Percentiles rank a stretch among this genome's conserved stretches.
phyloP scores from a whole-genome alignment of 768 basidiomycete genomes.

The Tephrocybe sp. region DNA sequence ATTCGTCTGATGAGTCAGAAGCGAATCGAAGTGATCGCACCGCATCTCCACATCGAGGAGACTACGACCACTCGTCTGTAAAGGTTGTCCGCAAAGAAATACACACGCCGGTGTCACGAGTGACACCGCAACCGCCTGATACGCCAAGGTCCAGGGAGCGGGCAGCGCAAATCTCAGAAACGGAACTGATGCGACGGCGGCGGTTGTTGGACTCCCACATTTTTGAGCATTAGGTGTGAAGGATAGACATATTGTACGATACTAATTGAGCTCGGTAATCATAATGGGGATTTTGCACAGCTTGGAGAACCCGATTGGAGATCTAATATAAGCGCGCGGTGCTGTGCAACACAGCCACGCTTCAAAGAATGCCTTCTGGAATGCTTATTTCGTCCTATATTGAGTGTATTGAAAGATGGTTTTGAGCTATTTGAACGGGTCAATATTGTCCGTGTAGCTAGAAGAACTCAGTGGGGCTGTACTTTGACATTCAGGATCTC shows the following conservation, averaged over 20 bases:
- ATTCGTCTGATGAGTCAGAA: constrained; percentile 9
- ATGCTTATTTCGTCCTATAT: background rate
- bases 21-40: constrained; percentile 9
- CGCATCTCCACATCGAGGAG: constrained; percentile 4
- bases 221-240: constrained; percentile 36
- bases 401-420: background rate
- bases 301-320: constrained; percentile 24
- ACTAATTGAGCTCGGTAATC: constrained; percentile 18
- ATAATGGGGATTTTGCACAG: constrained; percentile 26
- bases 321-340: constrained; percentile 29
- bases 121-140: constrained; percentile 16
- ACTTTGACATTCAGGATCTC: constrained; percentile 5
- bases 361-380: constrained; percentile 8
- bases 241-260: constrained; percentile 13
- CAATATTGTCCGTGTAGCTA: background rate
- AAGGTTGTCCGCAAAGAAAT: background rate
- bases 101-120: constrained; percentile 6
- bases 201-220: constrained; percentile 76
- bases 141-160: constrained; percentile 31
- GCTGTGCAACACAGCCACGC: constrained; percentile 42
- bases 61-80: background rate
- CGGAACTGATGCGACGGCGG: constrained; percentile 73
- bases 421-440: background rate
- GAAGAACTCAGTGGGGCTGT: constrained; percentile 9
- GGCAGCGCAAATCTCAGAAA: constrained; percentile 70